Evolutionary conservation across 202 grass and related monocot genomes (phyloP), one percentile per base, ranked within the genome.

Genomic region (Panicum virgatum): DNA sequence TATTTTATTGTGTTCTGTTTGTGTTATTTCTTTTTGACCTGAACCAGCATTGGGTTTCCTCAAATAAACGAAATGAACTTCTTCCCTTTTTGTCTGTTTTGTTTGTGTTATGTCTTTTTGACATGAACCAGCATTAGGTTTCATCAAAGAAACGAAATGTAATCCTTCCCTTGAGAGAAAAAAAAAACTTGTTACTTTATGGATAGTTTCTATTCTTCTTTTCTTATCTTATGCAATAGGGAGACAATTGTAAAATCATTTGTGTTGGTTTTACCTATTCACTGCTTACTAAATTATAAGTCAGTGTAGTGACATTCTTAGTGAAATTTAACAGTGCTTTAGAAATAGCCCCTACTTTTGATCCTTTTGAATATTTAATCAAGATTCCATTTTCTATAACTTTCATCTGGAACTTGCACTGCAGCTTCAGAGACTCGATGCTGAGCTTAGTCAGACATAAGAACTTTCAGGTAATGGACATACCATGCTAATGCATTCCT

Each of bases 361-460:
- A 16, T 62, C 74, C 20, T 58, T 79, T 54, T 72, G 69, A 78
- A 52, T 52, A 73, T 73, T 69, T 67, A 63, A 52, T 75, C 80
- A 73, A 53, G 52, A 26, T 73, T 60, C 64, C 43, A 63, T 71
- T 40, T 73, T 69, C 70, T 86, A 47, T 85, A 79, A 84, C 67
- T 63, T 63, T 43, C 12, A 59, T 51, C 40, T 80, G 39, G 53
- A 76, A 76, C 80, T 86, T 80, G 37, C 52, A 54, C 69, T 99
- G 80, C 96, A 99, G 96, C 75, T 96, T 99, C 80, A 94, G 84
- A 82, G 97, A 99, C 14, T 94, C 93, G 19, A 96, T 99, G 84
- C 57, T 90, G 89, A 71, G 46, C 47, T 91, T 99, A 82, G 87
- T 76, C 36, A 80, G 84, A 72, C 89, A 99, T 91, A 78, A 42